Base-by-base conservation (phyloP, 306 rosid species). In the Vigna angularis region DNA sequence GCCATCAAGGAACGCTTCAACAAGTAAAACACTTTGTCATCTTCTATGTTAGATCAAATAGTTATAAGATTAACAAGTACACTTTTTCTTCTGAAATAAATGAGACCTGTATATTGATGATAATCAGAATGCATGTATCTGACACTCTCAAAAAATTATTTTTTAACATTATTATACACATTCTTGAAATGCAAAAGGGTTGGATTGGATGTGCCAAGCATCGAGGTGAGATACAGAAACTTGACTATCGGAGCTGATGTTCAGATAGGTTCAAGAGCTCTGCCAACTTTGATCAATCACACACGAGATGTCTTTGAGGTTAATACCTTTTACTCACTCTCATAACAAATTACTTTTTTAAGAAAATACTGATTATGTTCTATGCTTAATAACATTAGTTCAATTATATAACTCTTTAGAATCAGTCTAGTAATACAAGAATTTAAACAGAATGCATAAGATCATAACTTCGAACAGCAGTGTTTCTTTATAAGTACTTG, bases 1-100 rank as follows among this genome's bases (percentile, higher is more conserved):
- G 97, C 88, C 78, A 86, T 93, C 47, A 93, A 93, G 81, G 86
- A 91, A 12, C 92, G 97, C 20, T 83, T 88, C 9, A 81, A 93
- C 13, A 87, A 85, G 87, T 66, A 17, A 9, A 30, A 40, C 34
- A 18, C 15, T 66, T 38, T 40, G 2, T 13, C 32, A 53, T 18
- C 58, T 17, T n/a, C 17, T 52, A 7, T 10, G 3, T 44, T 44
- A 44, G 45, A 8, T 9, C 47, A 42, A 42, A 9, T 42, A 42
- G 12, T 42, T 42, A 2, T 34, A 7, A 42, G 13, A 42, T 9
- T 42, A 40, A 40, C 2, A 40, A 40, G 11, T 8, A 40, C 45
- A 9, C 11, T 38, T 38, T 38, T 38, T 38, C 9, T 38, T 38
- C 7, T 4, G 32, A 30, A 3, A 3, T 28, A 28, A 2, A 28